Evolutionary conservation across 2,329 filamentous ascomycete genomes (phyloP), one percentile per base, ranked within the genome.

Genomic region (Cytospora paraplurivora): DNA sequence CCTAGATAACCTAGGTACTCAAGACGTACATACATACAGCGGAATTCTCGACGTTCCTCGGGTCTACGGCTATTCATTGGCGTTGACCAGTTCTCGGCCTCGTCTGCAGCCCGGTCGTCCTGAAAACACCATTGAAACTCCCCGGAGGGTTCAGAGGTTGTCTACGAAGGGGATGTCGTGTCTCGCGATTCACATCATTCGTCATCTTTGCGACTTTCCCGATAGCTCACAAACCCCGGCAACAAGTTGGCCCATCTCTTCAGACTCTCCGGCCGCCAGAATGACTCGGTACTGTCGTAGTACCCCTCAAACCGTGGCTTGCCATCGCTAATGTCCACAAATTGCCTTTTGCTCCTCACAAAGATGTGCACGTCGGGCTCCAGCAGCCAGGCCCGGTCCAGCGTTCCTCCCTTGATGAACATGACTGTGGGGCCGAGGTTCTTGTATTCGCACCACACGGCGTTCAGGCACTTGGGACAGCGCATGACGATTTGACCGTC

Each of bases 351-450:
- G 62, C 73, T 77, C 38, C 71, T 69, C 19, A 73, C 75, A 65
- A 71, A 83, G 57, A 81, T 78, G 69, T 83, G 79, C 21, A 78
- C 73, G 68, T 81, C 77, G 1, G 79, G 79, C n/a, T 73, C 71
- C 8, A 79, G 67, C 59, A 73, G 68, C 66, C 72, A 71, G 7
- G 75, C 71, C 15, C 69, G 67, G 68, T 81, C 80, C 55, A 83
- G 71, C 12, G 80, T 82, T 3, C 80, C 79, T 33, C 74, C 76
- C 47, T 78, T 75, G 11, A 83, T 67, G 66, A 76, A 81, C 17
- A 71, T 69, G 12, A 76, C 59, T 59, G 71, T 53, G 8, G 68
- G 68, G 2, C 74, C 73, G 13, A 64, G 66, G 44, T 72, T 73
- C 13, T 56, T 71, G 67, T 82, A 83, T 66, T 78, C 67, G 62